Conservation (phyloP, 768 basidiomycete species). For the Leucocoprinus birnbaumii region DNA sequence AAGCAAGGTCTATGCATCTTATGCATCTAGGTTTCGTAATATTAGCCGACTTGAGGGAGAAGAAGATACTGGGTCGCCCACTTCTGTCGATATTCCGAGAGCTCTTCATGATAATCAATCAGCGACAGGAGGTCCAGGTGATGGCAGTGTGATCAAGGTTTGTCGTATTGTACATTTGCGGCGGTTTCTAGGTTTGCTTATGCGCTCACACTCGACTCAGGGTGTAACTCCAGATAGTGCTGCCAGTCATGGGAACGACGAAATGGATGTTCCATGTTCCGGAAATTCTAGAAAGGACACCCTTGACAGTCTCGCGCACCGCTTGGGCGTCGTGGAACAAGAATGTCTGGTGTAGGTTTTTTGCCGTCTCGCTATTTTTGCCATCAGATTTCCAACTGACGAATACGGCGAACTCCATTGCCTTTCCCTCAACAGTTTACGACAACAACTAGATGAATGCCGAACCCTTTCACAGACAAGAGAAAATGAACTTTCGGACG, state of each 20-base stretch:
- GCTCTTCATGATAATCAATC: slow-evolving; percentile 1
- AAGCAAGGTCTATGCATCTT: too few species aligned
- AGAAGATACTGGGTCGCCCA: too few species aligned
- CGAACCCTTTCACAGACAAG: slow-evolving; percentile 21
- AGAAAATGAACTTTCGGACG: slow-evolving; percentile 29
- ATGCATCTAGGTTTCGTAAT: too few species aligned
- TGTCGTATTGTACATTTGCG: too few species aligned
- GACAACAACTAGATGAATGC: slow-evolving; percentile 24
- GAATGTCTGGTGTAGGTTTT: slow-evolving; percentile 31
- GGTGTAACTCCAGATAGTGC: neutral
- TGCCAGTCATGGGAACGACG: neutral
- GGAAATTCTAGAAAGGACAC: neutral
- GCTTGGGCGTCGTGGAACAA: slow-evolving; percentile 23
- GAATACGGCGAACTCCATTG: neutral
- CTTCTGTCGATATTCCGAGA: neutral
- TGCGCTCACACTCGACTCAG: neutral
- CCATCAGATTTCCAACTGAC: neutral
- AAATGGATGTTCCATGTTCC: neutral
- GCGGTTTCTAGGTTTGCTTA: neutral
- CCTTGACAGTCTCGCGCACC: slow-evolving; percentile 13
- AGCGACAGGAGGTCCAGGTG: neutral
- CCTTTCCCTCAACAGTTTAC: slow-evolving; percentile 21
- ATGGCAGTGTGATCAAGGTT: neutral
- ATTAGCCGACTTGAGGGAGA: too few species aligned
- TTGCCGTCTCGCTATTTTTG: neutral